phyloP scores from a whole-genome alignment of 257 asterid species.

The Fraxinus excelsior region DNA sequence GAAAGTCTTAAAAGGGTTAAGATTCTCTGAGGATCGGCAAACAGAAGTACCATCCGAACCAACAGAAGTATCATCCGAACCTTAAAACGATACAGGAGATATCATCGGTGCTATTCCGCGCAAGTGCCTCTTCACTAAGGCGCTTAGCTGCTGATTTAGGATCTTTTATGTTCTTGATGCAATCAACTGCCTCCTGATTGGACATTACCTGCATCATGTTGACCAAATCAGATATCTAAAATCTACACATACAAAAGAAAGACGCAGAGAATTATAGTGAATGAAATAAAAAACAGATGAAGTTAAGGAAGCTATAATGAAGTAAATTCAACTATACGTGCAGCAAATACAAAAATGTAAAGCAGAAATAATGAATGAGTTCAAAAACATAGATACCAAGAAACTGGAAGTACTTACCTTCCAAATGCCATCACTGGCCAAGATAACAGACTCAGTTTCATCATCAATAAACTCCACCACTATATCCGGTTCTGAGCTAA shows the following conservation, averaged over 20 bases:
- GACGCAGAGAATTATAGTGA: neutral
- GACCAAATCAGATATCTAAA: neutral
- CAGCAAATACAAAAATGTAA: neutral
- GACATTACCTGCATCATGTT: slow-evolving; percentile 62
- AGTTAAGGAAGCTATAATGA: neutral
- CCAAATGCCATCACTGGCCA: slow-evolving; percentile 99
- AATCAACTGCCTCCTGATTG: slow-evolving; percentile 87
- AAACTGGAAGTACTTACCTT: slow-evolving; percentile 48
- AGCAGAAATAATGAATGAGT: neutral
- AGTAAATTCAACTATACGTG: neutral
- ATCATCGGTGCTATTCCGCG: slow-evolving; percentile 74
- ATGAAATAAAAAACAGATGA: neutral
- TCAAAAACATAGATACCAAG: neutral
- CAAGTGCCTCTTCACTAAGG: slow-evolving; percentile 71
- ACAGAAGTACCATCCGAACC: slow-evolving; percentile 48
- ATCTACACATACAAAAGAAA: neutral
- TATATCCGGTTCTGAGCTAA: slow-evolving; percentile 87
- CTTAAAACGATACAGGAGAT: slow-evolving; percentile 72
- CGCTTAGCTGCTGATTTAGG: slow-evolving; percentile 68
- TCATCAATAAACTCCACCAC: slow-evolving; percentile 60
- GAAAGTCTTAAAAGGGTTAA: neutral
- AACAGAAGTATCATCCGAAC: slow-evolving; percentile 44
- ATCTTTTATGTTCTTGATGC: slow-evolving; percentile 66
- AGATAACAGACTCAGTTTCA: slow-evolving; percentile 61
- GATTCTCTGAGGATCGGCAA: neutral